Base-by-base conservation (phyloP, 2,329 filamentous ascomycete species). In the Neobulgaria alba region DNA sequence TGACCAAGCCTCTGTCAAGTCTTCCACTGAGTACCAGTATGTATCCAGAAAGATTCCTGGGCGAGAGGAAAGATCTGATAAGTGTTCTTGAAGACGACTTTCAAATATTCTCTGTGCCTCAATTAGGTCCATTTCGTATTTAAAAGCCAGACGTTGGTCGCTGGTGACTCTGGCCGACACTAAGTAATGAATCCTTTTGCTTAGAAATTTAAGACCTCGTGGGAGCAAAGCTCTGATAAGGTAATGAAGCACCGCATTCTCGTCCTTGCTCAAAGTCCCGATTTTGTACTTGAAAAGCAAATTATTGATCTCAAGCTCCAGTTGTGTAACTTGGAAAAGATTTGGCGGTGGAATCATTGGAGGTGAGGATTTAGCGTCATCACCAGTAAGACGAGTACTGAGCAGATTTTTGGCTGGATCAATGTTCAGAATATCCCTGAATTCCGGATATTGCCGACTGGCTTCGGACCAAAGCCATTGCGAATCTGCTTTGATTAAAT, bases 291-390 rank as follows among this genome's bases (percentile, higher is more conserved):
- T 31, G 3, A 12, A 19, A 1, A 49, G 14, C 7, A 51, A 37
- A 23, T 49, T 48, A 20, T 49, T 51, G 36, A 51, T 26, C 29
- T 46, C 45, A 16, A 38, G 32, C 20, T 49, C 40, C 5, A 49
- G 4, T 29, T 37, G 33, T 16, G 36, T 36, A 7, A 46, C 31
- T 17, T 51, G 38, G 8, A 18, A 14, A 12, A 16, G 10, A 34
- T 23, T 42, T 17, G 46, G 40, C 2, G 29, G 18, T 10, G 33
- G 32, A 16, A 34, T 4, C 12, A 7, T 26, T 7, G 23, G 12
- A 7, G 23, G 23, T 26, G 7, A 7, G 7, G 12, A 26, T 7
- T 7, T 7, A 26, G 12, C 23, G 7, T 12, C 23, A 26, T 26
- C 23, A 26, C 23, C 23, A 7, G 23, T 12, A 26, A 26, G 7